Base-by-base conservation (phyloP, 257 asterid genomes). In the Penstemon newberryi region DNA sequence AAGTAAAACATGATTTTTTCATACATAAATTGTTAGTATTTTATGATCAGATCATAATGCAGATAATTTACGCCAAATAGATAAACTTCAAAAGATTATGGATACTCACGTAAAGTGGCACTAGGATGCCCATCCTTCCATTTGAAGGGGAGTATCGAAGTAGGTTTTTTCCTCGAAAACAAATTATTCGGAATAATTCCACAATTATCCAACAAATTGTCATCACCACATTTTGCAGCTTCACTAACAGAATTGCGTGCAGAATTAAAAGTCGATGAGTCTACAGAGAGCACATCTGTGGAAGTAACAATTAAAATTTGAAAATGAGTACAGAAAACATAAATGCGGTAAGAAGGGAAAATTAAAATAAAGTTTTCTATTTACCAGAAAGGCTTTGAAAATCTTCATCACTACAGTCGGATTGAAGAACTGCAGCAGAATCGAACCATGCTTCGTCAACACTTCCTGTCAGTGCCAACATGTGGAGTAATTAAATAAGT, bases 341-440 rank as follows among this genome's bases (percentile, higher is more conserved):
- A 56, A 46, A 53, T 13, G 43, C 53, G 8, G 6, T 25, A 11
- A 60, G n/a, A 63, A 37, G 19, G 2, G 33, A 25, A 25, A 25
- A 25, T 25, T 25, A 25, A 0, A 25, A 25, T 25, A 25, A 25
- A 66, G 50, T 47, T 25, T 52, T 55, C 6, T 39, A 40, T 68
- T n/a, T 78, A 94, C 99, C 99, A 4, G 97, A 85, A 59, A 87
- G 80, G 64, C 98, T 91, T 63, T 83, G 96, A 75, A 83, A 94
- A 75, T 94, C 99, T 50, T 94, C 99, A 39, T 91, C 96, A 25
- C 98, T 91, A 75, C 89, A 85, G 53, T 94, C 99, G 0, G 93
- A 87, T 59, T 94, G 96, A 36, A 94, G 89, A 41, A 77, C 70
- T 56, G 82, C 81, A 66, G 89, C 83, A 70, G 98, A 83, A 76